Evolutionary conservation across 1,139 yeast genomes (phyloP), one percentile per base, ranked within the genome.

Genomic region (Taiozyma onychis): DNA sequence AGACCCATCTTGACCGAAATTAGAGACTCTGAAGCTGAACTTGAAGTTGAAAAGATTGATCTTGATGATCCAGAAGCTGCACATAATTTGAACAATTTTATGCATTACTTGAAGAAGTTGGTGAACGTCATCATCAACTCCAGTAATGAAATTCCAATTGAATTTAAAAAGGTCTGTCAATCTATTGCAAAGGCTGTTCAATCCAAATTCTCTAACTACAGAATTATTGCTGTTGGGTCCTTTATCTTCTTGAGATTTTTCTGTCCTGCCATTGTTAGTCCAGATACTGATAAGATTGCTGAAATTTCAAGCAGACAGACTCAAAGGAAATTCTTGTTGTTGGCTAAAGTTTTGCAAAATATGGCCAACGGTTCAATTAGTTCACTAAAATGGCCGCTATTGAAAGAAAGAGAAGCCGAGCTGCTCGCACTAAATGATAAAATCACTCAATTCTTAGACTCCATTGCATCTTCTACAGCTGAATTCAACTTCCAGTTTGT

Each of bases 181-280:
- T 84, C 83, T 46, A 88, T 93, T 39, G 79, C 83, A 52, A 70
- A 73, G 16, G 74, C 86, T 30, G 91, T 93, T 1, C 69, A 76
- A 46, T 68, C 73, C 22, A 83, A 82, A 58, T 87, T 87, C 58
- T 88, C 90, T 1, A 86, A 81, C 44, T 49, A 82, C 49, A 71
- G 81, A 43, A 67, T 76, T 47, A 75, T 83, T 39, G 95, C 96
- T 1, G 88, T 90, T 39, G 97, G 97, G 0, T 90, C 96, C 0
- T 91, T 88, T 63, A 73, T 91, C 48, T 91, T 93, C 63, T 73
- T 93, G 57, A 75, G 98, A 54, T 85, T 88, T 58, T 78, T 89
- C 54, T 90, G 96, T 63, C 98, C 99, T 9, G 96, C 96, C 0
- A 83, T 93, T 54, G 91, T 91, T 14, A 85, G 93, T 44, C 97